phyloP scores from a whole-genome alignment of 805 yeast species.

The Suhomyces sp. region DNA sequence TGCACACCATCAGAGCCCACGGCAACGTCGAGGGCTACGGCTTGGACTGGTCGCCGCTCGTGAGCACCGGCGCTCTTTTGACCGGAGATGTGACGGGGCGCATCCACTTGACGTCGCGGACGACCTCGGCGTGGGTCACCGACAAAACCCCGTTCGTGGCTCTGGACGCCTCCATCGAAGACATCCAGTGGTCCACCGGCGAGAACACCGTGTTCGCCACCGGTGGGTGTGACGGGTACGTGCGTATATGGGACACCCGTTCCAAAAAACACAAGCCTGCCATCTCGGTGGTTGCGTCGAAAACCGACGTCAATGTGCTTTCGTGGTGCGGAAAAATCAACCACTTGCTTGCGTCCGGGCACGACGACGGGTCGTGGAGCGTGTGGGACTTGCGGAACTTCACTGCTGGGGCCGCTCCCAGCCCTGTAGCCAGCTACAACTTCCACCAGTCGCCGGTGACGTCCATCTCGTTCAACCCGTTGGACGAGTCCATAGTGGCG shows the following conservation, averaged over 20 bases:
- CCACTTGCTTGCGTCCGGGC: slow-evolving; percentile 90
- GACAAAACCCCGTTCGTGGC: slow-evolving; percentile 77
- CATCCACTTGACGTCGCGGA: slow-evolving; percentile 73
- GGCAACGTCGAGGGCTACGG: slow-evolving; percentile 98
- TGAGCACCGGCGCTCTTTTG: slow-evolving; percentile 73
- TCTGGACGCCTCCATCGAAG: slow-evolving; percentile 80
- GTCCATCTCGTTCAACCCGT: slow-evolving; percentile 89
- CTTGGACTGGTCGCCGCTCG: slow-evolving; percentile 91
- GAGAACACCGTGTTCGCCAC: slow-evolving; percentile 95
- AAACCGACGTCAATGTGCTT: slow-evolving; percentile 86
- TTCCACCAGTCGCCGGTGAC: slow-evolving; percentile 95
- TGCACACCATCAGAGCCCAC: slow-evolving; percentile 77
- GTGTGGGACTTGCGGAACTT: slow-evolving; percentile 95
- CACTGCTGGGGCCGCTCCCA: slow-evolving; percentile 52
- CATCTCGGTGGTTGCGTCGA: slow-evolving; percentile 73
- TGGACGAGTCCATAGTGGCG: slow-evolving; percentile 93
- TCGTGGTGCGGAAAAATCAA: slow-evolving; percentile 91
- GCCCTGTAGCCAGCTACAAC: slow-evolving; percentile 91
- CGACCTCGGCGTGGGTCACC: slow-evolving; percentile 77
- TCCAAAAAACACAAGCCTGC: slow-evolving; percentile 91
- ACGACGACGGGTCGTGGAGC: slow-evolving; percentile 96
- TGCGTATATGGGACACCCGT: slow-evolving; percentile 96
- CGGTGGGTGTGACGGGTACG: slow-evolving; percentile 86
- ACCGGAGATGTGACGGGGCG: slow-evolving; percentile 90
- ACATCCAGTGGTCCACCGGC: slow-evolving; percentile 92